Percentiles rank a stretch among this genome's conserved stretches.
Evolutionary conservation across 2,329 filamentous ascomycete species (phyloP).

Genomic region (Teratosphaeria epicoccoides): DNA sequence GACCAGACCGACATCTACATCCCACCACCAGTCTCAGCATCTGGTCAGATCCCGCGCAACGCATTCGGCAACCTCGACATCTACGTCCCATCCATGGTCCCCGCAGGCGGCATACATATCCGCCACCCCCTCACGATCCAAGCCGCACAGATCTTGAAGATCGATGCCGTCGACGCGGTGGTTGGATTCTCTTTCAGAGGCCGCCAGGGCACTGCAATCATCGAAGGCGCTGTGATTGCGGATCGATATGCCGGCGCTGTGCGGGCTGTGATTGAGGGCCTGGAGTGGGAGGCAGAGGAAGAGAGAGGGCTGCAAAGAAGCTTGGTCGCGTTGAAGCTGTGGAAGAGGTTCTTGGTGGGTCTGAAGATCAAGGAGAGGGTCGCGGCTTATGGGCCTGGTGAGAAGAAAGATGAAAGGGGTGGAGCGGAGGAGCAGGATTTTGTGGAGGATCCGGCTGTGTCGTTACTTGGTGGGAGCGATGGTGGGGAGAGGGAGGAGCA

Average conservation of each 20-base stretch:
- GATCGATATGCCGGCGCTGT: conserved; percentile 62
- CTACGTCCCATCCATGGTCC: conserved; percentile 54
- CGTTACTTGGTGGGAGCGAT: conserved; percentile 12
- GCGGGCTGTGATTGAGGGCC: conserved; percentile 53
- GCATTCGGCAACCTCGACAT: conserved; percentile 53
- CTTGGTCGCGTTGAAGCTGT: conserved; percentile 42
- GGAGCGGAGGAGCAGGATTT: conserved; percentile 10
- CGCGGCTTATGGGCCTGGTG: conserved; percentile 40
- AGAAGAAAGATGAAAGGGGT: conserved; percentile 10
- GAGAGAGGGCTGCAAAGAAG: conserved; percentile 24
- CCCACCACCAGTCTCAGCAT: conserved; percentile 58
- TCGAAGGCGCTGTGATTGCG: conserved; percentile 69
- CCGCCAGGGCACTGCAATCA: conserved; percentile 66
- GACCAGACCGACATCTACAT: conserved; percentile 60
- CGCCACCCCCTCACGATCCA: conserved; percentile 49
- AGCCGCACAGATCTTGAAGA: conserved; percentile 63
- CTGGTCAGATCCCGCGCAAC: conserved; percentile 58
- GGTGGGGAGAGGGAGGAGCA: conserved; percentile 27
- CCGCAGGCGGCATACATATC: conserved; percentile 48
- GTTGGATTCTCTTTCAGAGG: conserved; percentile 84
- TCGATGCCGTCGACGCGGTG: conserved; percentile 83
- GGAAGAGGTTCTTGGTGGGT: conserved; percentile 51
- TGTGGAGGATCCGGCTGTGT: background rate
- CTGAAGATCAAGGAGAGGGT: conserved; percentile 64
- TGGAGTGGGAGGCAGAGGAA: conserved; percentile 33